Evolutionary conservation across 805 yeast species (phyloP).

Genomic region (Metschnikowia picachoensis): DNA sequence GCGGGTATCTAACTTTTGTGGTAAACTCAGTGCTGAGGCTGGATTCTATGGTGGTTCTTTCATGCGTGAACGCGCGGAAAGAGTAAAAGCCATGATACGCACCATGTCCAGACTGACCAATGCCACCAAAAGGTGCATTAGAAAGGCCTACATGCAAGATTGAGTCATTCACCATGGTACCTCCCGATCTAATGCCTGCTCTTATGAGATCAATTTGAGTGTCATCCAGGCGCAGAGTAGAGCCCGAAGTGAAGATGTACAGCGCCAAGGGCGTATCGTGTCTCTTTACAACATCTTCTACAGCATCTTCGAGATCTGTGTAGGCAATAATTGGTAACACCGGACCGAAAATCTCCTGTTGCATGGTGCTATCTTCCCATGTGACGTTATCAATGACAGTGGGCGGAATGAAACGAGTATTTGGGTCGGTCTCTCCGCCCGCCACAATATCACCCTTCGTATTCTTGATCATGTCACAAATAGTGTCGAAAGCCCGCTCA

Average conservation of each 20-base stretch:
- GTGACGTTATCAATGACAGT: conserved; percentile 62
- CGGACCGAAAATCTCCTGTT: conserved; percentile 81
- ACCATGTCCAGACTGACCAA: conserved; percentile 83
- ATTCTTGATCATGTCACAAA: conserved; percentile 39
- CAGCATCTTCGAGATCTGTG: conserved; percentile 39
- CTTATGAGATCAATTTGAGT: conserved; percentile 41
- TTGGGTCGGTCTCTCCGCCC: conserved; percentile 43
- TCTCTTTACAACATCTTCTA: conserved; percentile 39
- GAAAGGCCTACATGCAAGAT: conserved; percentile 64
- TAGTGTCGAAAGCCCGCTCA: conserved; percentile 47
- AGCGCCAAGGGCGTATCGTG: conserved; percentile 81
- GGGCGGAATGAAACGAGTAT: conserved; percentile 58
- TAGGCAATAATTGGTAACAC: conserved; percentile 69
- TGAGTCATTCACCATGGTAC: conserved; percentile 64
- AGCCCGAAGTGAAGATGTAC: conserved; percentile 56
- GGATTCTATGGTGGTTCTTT: conserved; percentile 62
- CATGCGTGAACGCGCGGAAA: conserved; percentile 64
- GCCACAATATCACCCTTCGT: conserved; percentile 52
- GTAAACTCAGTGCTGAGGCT: conserved; percentile 61
- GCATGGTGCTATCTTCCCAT: conserved; percentile 70
- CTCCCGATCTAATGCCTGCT: conserved; percentile 65
- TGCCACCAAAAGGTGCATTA: conserved; percentile 86
- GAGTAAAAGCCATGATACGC: conserved; percentile 74
- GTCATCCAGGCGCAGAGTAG: conserved; percentile 45
- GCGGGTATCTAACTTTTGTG: conserved; percentile 64